Conservation (phyloP, 106 monocot species). For the Apostasia shenzhenica region DNA sequence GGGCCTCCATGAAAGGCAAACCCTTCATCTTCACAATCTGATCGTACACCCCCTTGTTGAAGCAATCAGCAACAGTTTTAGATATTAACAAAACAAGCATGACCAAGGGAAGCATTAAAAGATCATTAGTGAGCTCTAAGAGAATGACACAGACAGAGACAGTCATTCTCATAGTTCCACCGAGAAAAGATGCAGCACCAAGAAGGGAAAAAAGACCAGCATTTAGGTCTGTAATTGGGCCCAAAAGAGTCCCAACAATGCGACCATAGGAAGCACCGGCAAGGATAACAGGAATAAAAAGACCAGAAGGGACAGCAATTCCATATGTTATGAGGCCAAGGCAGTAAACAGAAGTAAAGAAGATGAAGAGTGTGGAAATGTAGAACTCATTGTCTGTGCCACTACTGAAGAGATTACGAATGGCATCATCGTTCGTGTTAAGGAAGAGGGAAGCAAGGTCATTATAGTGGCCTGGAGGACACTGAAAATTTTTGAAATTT, state of each 20-base stretch:
- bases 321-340: slow-evolving; percentile 90
- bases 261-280: slow-evolving; percentile 84
- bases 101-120: slow-evolving; percentile 77
- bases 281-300: slow-evolving; percentile 91
- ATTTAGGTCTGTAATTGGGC: slow-evolving; percentile 47
- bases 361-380: slow-evolving; percentile 48
- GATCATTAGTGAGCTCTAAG: slow-evolving; percentile 94
- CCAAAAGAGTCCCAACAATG: slow-evolving; percentile 49
- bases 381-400: slow-evolving; percentile 56
- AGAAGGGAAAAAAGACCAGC: slow-evolving; percentile 81
- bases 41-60: slow-evolving; percentile 88
- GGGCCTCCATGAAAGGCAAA: slow-evolving; percentile 82
- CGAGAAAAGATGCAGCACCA: slow-evolving; percentile 86
- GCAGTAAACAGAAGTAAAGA: slow-evolving; percentile 50
- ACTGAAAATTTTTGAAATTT: slow-evolving; percentile 84
- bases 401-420: slow-evolving; percentile 70
- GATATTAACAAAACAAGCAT: slow-evolving; percentile 93
- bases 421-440: slow-evolving; percentile 90
- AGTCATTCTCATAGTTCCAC: slow-evolving; percentile 99
- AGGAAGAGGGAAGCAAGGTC: slow-evolving; percentile 85
- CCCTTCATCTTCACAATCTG: slow-evolving; percentile 90
- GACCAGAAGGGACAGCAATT: slow-evolving; percentile 87
- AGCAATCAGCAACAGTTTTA: slow-evolving; percentile 83
- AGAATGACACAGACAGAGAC: slow-evolving; percentile 91
- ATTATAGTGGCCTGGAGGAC: slow-evolving; percentile 80